Conservation (phyloP, 2,329 filamentous ascomycete species). For the Fusarium armeniacum region DNA sequence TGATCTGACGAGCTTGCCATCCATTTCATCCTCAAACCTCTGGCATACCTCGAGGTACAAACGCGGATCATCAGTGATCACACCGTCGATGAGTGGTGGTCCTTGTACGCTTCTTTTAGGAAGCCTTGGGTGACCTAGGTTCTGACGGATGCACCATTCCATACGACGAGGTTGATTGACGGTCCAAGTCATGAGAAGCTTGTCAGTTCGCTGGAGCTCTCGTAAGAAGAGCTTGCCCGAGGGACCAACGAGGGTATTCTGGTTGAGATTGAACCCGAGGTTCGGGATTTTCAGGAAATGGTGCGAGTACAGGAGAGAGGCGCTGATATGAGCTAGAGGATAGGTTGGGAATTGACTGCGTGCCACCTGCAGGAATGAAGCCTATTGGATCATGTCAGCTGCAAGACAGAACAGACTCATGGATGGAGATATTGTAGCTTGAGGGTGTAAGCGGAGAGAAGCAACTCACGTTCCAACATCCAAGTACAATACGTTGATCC, state of each 20-base stretch:
- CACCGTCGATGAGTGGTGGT: conserved; percentile 74
- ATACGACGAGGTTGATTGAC: conserved; percentile 85
- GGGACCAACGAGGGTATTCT: conserved; percentile 76
- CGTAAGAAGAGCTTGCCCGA: conserved; percentile 76
- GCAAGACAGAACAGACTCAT: background rate
- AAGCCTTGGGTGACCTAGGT: conserved; percentile 54
- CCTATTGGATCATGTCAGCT: conserved; percentile 56
- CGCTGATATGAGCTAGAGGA: conserved; percentile 76
- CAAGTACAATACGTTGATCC: conserved; percentile 80
- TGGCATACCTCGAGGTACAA: conserved; percentile 73
- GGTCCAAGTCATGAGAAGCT: conserved; percentile 84
- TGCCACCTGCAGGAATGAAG: conserved; percentile 76
- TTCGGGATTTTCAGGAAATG: conserved; percentile 76
- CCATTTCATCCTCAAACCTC: conserved; percentile 55
- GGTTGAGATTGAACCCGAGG: conserved; percentile 83
- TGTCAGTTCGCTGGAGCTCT: conserved; percentile 63
- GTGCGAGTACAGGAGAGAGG: conserved; percentile 75
- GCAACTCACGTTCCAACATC: conserved; percentile 79
- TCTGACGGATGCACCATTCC: conserved; percentile 77
- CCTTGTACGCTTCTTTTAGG: conserved; percentile 1
- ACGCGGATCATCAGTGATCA: conserved; percentile 87
- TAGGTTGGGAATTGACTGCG: conserved; percentile 73
- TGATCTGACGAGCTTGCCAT: conserved; percentile 42
- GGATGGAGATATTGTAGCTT: background rate
- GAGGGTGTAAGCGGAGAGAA: conserved; percentile 8